Evolutionary conservation across 208 protist genomes (phyloP).

Genomic region (Trypanosoma congolense): DNA sequence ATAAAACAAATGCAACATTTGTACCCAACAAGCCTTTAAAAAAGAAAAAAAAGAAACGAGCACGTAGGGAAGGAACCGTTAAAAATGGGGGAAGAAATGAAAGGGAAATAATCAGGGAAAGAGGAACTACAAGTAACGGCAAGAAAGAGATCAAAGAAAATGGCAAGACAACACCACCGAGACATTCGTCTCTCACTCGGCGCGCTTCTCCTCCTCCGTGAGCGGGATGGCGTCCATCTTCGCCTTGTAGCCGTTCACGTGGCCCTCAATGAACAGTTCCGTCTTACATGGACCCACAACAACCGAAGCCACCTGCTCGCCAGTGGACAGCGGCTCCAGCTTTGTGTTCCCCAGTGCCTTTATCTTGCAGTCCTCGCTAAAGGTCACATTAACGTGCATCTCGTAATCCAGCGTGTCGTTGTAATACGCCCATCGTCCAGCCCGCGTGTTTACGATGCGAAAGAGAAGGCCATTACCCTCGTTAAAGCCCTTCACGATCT

Average conservation of each 20-base stretch:
- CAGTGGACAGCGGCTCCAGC: slow-evolving; percentile 47
- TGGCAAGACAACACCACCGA: no score
- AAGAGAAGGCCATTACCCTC: slow-evolving; percentile 81
- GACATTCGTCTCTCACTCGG: no score
- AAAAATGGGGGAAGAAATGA: neutral
- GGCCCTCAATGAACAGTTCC: slow-evolving; percentile 79
- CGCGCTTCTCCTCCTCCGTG: slow-evolving; percentile 46
- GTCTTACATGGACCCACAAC: slow-evolving; percentile 70
- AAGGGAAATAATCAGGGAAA: neutral
- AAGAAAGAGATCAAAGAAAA: slow-evolving; percentile 3
- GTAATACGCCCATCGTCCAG: slow-evolving; percentile 84
- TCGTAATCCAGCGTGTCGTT: slow-evolving; percentile 80
- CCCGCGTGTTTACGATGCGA: slow-evolving; percentile 78
- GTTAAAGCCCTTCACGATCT: slow-evolving; percentile 66
- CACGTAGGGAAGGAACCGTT: neutral
- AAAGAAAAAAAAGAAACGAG: slow-evolving; percentile 13
- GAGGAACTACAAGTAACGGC: slow-evolving; percentile 1
- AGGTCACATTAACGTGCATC: slow-evolving; percentile 66
- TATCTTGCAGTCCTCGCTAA: slow-evolving; percentile 72
- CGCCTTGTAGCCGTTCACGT: slow-evolving; percentile 70
- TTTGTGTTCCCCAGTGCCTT: slow-evolving; percentile 66
- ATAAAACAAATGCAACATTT: no score
- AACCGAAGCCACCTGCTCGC: slow-evolving; percentile 53
- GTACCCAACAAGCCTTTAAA: no score
- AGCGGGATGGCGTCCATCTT: slow-evolving; percentile 76